Conservation (phyloP, 1,139 yeast species). For the Nadsonia starkeyi-henricii region DNA sequence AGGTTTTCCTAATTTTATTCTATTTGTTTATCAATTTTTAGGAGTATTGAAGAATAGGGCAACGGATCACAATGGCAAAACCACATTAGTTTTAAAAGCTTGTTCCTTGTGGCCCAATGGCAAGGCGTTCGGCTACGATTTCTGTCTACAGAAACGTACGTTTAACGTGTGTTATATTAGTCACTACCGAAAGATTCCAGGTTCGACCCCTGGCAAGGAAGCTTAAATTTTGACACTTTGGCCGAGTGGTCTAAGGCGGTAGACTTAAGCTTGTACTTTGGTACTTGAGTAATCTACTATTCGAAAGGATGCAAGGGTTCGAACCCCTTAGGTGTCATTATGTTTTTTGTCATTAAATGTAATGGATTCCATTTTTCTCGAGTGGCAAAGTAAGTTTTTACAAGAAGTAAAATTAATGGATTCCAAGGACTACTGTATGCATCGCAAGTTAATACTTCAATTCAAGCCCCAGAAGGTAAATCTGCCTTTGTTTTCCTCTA, state of each 20-base stretch:
- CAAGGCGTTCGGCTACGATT: slow-evolving; percentile 20
- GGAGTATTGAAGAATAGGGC: too few species aligned
- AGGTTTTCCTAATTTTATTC: too few species aligned
- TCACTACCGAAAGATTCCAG: background rate
- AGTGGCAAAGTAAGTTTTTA: too few species aligned
- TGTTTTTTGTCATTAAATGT: background rate
- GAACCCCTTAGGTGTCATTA: background rate
- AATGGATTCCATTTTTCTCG: too few species aligned
- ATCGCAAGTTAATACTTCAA: too few species aligned
- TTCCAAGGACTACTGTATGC: too few species aligned
- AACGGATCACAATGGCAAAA: too few species aligned
- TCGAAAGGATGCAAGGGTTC: background rate
- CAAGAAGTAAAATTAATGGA: too few species aligned
- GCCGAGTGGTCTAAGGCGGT: slow-evolving; percentile 1
- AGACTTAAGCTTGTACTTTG: background rate
- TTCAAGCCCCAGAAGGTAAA: too few species aligned
- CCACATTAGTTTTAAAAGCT: background rate
- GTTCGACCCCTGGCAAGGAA: slow-evolving; percentile 1
- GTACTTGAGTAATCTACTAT: background rate
- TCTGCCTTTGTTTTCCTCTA: too few species aligned
- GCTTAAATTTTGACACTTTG: background rate
- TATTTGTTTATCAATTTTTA: too few species aligned
- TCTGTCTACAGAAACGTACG: background rate
- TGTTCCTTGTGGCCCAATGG: slow-evolving; percentile 19
- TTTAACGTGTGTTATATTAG: background rate